phyloP scores from a whole-genome alignment of 2,329 filamentous ascomycete species.

The Apiospora marii region DNA sequence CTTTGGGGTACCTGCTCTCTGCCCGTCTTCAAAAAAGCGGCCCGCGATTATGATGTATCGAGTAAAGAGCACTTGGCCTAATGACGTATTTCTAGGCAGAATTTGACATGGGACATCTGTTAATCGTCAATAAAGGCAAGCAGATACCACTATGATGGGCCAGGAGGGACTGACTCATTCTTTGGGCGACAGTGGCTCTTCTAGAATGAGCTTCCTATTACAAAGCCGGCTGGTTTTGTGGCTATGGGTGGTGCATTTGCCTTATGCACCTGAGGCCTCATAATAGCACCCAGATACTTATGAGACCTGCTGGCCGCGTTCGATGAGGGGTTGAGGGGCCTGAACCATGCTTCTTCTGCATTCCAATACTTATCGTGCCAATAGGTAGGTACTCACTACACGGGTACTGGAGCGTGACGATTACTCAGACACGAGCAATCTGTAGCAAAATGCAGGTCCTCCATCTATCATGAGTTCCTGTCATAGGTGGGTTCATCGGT shows the following conservation, averaged over 20 bases:
- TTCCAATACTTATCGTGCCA: not conserved
- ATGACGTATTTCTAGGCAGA: conserved; percentile 11
- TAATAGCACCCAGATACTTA: not conserved
- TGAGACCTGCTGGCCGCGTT: not conserved
- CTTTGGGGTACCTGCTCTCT: conserved; percentile 6
- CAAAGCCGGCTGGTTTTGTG: not conserved
- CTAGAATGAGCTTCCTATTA: conserved; percentile 5
- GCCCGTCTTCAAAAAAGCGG: conserved; percentile 12
- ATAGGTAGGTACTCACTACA: not conserved
- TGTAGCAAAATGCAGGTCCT: not conserved
- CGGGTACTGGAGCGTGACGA: not conserved
- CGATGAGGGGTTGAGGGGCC: not conserved
- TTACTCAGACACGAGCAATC: not conserved
- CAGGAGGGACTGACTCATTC: not conserved
- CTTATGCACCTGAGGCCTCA: not conserved
- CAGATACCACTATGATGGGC: not conserved
- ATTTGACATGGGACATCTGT: not conserved
- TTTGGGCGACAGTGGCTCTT: not conserved
- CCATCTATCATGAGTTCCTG: not conserved
- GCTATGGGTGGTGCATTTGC: not conserved
- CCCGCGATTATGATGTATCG: conserved; percentile 6
- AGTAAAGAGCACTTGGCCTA: not conserved
- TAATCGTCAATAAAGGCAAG: not conserved
- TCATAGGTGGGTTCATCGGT: not conserved
- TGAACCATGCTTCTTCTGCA: not conserved